These are phyloP conservation scores for Aspergillus japonicus DNA, from an alignment of 2,329 filamentous ascomycete genomes.

Conservation along the genomic window DNA sequence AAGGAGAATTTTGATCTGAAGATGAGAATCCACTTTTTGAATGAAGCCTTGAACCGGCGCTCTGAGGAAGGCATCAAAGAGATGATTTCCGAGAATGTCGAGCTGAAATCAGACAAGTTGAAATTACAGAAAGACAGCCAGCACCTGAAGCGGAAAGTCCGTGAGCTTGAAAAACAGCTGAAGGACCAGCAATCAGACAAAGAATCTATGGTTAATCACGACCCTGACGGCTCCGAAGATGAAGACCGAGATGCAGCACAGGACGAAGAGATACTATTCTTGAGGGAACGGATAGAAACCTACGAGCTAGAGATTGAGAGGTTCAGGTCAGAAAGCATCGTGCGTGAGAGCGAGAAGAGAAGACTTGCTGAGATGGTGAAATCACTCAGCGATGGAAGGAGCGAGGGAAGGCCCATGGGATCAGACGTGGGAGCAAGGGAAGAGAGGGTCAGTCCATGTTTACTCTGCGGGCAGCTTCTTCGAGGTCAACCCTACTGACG, in stretches of 20 bases:
- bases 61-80: conserved; percentile 97
- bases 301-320: conserved; percentile 82
- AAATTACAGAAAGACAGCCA: conserved; percentile 91
- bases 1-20: conserved; percentile 99
- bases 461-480: not conserved
- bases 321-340: conserved; percentile 72
- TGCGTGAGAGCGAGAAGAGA: conserved; percentile 80
- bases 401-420: conserved; percentile 51
- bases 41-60: conserved; percentile 85
- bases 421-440: conserved; percentile 51
- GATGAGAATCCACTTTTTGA: conserved; percentile 95
- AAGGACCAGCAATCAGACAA: conserved; percentile 54
- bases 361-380: conserved; percentile 80
- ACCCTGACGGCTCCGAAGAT: conserved; percentile 44
- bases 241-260: conserved; percentile 54
- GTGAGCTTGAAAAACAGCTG: conserved; percentile 80
- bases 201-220: conserved; percentile 45
- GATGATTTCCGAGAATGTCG: conserved; percentile 96
- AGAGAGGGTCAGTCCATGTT: conserved; percentile 43
- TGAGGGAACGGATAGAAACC: conserved; percentile 82
- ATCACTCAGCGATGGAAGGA: conserved; percentile 57
- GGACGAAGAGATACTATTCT: conserved; percentile 80
- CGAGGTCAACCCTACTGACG: not conserved
- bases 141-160: conserved; percentile 72
- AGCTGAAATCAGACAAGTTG: conserved; percentile 85